phyloP scores from a whole-genome alignment of 257 asterid genomes.

The Solanum etuberosum region DNA sequence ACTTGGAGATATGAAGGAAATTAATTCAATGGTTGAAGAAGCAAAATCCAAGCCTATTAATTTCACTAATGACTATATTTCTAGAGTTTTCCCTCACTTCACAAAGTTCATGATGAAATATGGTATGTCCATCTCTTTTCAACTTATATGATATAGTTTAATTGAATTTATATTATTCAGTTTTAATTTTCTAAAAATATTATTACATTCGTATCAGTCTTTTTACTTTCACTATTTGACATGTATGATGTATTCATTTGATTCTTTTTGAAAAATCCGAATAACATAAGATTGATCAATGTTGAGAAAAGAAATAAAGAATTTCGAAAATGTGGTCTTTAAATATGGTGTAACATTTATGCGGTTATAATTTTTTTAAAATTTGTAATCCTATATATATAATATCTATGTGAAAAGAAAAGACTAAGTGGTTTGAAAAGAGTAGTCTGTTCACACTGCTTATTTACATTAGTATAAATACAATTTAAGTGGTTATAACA shows the following conservation, averaged over 20 bases:
- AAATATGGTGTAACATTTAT: neutral
- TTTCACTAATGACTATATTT: neutral
- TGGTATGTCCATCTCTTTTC: neutral
- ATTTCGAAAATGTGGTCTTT: neutral
- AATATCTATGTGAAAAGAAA: neutral
- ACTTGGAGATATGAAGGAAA: neutral
- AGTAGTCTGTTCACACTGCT: neutral
- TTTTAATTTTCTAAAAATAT: neutral
- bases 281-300: neutral
- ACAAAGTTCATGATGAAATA: neutral
- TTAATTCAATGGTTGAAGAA: neutral
- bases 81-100: neutral
- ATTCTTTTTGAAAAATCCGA: neutral
- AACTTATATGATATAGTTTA: neutral
- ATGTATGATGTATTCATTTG: neutral
- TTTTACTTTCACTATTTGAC: accelerated
- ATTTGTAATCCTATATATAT: neutral
- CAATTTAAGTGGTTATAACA: neutral
- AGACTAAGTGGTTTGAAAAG: neutral
- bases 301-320: neutral
- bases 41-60: conserved; percentile 2
- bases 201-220: accelerated
- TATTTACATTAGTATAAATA: neutral
- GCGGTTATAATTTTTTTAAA: neutral
- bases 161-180: neutral